These are phyloP conservation scores for Medicago truncatula DNA, from an alignment of 306 rosid genomes.

Conservation along the genomic window MtrunA17r5.0-ANR NC_053043.1:35790501-35791000, in stretches of 20 bases:
- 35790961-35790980: constrained; percentile 75
- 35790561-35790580: constrained; percentile 45
- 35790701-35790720: constrained; percentile 8
- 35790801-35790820: constrained; percentile 32
- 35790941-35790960: constrained; percentile 69
- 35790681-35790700: constrained; percentile 16
- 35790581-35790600: constrained; percentile 53
- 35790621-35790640: not conserved
- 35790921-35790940: constrained; percentile 76
- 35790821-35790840: not conserved
- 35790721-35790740: constrained; percentile 43
- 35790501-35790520: constrained; percentile 46
- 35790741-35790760: constrained; percentile 37
- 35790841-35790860: constrained; percentile 6
- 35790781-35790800: constrained; percentile 27
- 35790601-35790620: constrained; percentile 22
- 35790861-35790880: constrained; percentile 37
- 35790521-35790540: constrained; percentile 44
- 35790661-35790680: constrained; percentile 15
- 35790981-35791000: constrained; percentile 89
- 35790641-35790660: constrained; percentile 3
- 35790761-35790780: not conserved
- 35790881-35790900: constrained; percentile 55
- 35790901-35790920: constrained; percentile 96
- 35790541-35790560: constrained; percentile 35